A percentile compares a stretch with the other conserved stretches of the same genome.
These are phyloP conservation scores for Cinnamomum chago DNA, from an alignment of 164 flowering plant genomes.

Conservation along the genomic window DNA sequence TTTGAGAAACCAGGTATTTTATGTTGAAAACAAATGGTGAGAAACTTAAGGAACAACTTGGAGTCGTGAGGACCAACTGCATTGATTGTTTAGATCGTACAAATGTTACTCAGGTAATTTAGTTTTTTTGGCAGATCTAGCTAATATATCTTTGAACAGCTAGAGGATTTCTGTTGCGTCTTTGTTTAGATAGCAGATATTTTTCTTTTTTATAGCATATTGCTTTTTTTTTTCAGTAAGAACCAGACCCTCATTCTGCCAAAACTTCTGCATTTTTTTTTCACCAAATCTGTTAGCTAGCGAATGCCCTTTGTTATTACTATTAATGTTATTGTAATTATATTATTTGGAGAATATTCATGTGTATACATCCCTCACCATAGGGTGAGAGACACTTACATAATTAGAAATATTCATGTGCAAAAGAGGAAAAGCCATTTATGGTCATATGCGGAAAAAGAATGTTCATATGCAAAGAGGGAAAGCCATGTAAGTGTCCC, in stretches of 20 bases:
- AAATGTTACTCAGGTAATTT: conserved; percentile 83
- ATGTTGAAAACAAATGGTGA: conserved; percentile 71
- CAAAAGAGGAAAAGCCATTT: too few species aligned
- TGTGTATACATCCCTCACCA: too few species aligned
- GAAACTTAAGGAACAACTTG: conserved; percentile 80
- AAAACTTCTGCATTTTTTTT: neutral
- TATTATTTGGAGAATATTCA: too few species aligned
- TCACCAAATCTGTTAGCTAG: neutral
- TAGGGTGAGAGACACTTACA: too few species aligned
- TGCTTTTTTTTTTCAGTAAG: too few species aligned
- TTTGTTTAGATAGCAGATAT: neutral
- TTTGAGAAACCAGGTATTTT: conserved; percentile 48
- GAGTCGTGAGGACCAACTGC: conserved; percentile 89
- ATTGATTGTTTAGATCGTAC: conserved; percentile 98
- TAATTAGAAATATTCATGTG: too few species aligned
- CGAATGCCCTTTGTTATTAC: neutral
- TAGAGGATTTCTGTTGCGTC: neutral
- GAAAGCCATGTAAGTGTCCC: too few species aligned
- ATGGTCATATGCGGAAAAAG: too few species aligned
- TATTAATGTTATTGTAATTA: neutral
- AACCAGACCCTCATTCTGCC: neutral
- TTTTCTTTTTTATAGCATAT: neutral
- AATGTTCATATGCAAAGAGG: too few species aligned
- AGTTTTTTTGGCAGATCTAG: neutral
- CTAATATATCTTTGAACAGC: neutral